Evolutionary conservation across 345 rosid genomes (phyloP), one percentile per base, ranked within the genome.

Genomic region (Raphanus sativus): DNA sequence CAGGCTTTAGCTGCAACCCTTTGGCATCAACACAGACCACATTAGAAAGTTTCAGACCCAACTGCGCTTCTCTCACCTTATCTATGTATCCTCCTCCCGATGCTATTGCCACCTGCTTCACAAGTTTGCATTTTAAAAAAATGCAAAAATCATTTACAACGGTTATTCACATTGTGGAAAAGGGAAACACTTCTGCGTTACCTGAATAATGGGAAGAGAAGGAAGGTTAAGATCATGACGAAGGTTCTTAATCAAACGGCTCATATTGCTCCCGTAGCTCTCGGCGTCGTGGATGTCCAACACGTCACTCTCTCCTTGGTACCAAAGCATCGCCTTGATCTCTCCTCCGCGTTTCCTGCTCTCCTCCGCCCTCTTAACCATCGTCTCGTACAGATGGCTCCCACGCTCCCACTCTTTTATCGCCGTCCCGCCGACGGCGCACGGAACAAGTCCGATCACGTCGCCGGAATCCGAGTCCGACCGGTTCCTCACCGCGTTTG

Each of bases 231-330:
- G 88, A 86, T 89, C 98, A 69, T 86, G 82, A 61, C 94, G 85
- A 5, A 94, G 86, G 42, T 90, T 83, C 3, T 65, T 48, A 25
- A 92, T 75, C 70, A 94, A 33, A 33, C 36, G 72, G 82, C 83
- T 91, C 92, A 90, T 89, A 29, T 88, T 89, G 58, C 30, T 83
- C 40, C 75, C 78, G 54, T 92, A 94, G 7, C 85, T 86, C 45
- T 78, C 89, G 2, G 98, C 97, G 15, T 88, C 98, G 4, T 76
- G 81, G 67, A 77, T 65, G 56, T 60, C 42, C 63, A 56, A 72
- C 71, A 93, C 74, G 83, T 90, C 98, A 79, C 98, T 90, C 82
- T 94, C 97, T 45, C 98, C 98, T 81, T 92, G 98, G 74, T 82
- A 94, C 98, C 98, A 92, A 64, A 94, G 71, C 94, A 89, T 42